Conservation (phyloP, 192 early-diverging fungal species). For the Lunasporangiospora selenospora region DNA sequence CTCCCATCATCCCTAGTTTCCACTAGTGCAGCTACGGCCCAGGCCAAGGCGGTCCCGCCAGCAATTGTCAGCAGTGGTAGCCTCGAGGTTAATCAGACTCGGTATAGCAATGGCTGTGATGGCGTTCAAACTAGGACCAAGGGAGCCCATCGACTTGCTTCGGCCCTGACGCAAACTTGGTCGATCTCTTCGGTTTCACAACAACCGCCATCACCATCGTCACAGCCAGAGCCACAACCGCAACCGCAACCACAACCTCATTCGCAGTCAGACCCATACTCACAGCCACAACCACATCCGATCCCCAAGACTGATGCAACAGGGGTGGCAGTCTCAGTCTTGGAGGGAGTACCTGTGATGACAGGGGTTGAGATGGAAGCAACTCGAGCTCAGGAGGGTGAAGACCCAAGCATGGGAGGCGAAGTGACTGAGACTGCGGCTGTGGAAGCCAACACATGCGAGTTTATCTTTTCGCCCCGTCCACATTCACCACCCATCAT, state of each 20-base stretch:
- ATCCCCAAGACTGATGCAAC: not conserved
- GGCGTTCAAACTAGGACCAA: no score
- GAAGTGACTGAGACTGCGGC: not conserved
- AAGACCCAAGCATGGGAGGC: not conserved
- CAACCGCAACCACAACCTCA: not conserved
- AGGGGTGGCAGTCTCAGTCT: not conserved
- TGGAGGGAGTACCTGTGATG: no score
- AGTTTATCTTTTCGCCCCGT: slow-evolving; percentile 38
- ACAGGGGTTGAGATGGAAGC: no score
- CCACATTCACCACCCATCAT: slow-evolving; percentile 23
- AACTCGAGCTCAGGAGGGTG: no score
- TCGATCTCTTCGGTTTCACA: not conserved
- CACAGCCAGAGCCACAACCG: slow-evolving; percentile 2
- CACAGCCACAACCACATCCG: slow-evolving; percentile 1
- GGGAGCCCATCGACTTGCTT: slow-evolving; percentile 8
- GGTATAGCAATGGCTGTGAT: no score
- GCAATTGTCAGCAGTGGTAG: not conserved
- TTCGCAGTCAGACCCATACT: no score
- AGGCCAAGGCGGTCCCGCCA: no score
- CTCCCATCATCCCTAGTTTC: not conserved
- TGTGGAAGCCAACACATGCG: not conserved
- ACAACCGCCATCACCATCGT: not conserved
- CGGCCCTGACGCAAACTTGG: slow-evolving; percentile 18
- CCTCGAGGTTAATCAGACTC: not conserved
- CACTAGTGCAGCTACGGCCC: no score